Conservation (phyloP, 164 flowering plant genomes). For the Kalanchoe fedtschenkoi region DNA sequence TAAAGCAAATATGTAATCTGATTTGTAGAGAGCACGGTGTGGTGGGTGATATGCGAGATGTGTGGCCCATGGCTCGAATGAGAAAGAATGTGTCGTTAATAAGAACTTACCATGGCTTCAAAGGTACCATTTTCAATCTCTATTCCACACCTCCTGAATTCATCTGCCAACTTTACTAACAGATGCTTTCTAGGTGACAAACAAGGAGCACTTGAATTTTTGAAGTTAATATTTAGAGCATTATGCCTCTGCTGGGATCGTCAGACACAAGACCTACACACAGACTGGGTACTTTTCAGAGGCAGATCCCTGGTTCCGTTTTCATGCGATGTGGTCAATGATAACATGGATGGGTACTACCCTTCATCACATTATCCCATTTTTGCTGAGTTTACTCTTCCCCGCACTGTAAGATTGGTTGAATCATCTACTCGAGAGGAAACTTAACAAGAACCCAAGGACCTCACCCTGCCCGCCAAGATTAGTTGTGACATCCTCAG, state of each 20-base stretch:
- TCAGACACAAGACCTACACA: conserved; percentile 89
- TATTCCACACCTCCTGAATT: not conserved
- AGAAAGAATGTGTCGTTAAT: conserved; percentile 79
- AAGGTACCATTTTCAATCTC: conserved; percentile 37
- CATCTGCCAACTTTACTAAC: not conserved
- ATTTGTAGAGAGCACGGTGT: conserved; percentile 82
- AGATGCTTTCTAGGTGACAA: conserved; percentile 53
- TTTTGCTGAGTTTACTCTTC: conserved; percentile 83
- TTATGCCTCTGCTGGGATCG: conserved; percentile 99
- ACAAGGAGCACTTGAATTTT: conserved; percentile 71
- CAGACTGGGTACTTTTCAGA: conserved; percentile 86
- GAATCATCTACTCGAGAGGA: conserved; percentile 43
- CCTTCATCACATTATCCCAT: conserved; percentile 94
- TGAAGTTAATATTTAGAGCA: conserved; percentile 78
- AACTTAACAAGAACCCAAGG: conserved; percentile 8
- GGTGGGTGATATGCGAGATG: conserved; percentile 95
- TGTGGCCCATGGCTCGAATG: conserved; percentile 87
- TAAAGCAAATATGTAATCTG: not conserved
- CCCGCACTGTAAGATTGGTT: conserved; percentile 63
- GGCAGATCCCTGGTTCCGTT: conserved; percentile 79
- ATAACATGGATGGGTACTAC: conserved; percentile 69
- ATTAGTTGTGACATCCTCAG: no score
- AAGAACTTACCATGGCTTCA: conserved; percentile 88
- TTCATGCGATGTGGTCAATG: conserved; percentile 71
- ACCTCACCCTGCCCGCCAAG: no score